Base-by-base conservation (phyloP, 345 rosid species). In the Passiflora organensis region DNA sequence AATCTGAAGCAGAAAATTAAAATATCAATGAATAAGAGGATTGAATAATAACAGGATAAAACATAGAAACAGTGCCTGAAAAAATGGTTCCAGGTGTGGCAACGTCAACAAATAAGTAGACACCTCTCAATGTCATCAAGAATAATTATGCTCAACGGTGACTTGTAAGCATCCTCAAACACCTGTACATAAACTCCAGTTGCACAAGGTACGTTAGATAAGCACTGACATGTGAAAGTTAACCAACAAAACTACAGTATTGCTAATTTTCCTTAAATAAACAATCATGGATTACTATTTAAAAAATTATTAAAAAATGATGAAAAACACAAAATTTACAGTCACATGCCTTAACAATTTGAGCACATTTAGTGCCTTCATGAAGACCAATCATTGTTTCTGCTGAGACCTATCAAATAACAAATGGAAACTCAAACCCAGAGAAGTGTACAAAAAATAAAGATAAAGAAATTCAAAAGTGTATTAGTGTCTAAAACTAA, bases 121-220 rank as follows among this genome's bases (percentile, higher is more conserved):
- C 70, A 88, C 97, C 99, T 94, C 76, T 94, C 99, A 47, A 94
- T 76, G 78, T 89, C 97, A 44, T 94, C 97, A 61, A 94, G 99
- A 71, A 94, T 67, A 67, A 94, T 84, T 60, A 94, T 82, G 78
- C 99, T 94, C 74, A 89, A 65, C 2, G 96, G 99, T 41, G 97
- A 94, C 77, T 84, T 94, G 72, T 89, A 94, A 12, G 99, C 99
- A 67, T 94, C 99, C 76, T 94, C 99, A 55, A 94, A 94, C 38
- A 89, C 93, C 99, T 93, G 69, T 56, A n/a, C 8, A 63, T 62
- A 47, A 24, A 15, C 6, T 42, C 11, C 14, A 53, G 24, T 22
- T 56, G 18, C 47, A 16, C 55, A 45, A 24, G n/a, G 43, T 58
- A 56, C 13, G 46, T 37, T 57, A 1, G n/a, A n/a, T 13, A 46